These are phyloP conservation scores for Penicillium herquei DNA, from an alignment of 495 filamentous ascomycete species.

Conservation along the genomic window DNA sequence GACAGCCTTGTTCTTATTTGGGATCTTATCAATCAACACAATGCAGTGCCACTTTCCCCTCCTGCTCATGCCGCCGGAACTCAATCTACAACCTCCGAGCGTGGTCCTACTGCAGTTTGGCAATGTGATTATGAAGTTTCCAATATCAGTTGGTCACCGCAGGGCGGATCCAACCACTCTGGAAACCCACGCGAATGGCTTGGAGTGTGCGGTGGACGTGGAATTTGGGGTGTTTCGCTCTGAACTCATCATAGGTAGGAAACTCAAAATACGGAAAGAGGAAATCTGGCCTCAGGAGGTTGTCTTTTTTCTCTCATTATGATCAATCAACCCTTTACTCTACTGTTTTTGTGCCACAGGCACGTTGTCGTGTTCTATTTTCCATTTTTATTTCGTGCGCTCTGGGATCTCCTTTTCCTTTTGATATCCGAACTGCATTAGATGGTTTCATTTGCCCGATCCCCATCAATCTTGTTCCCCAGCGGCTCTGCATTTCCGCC, in stretches of 20 bases:
- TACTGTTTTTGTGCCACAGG: background rate
- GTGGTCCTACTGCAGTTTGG: conserved; percentile 82
- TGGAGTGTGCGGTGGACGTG: conserved; percentile 86
- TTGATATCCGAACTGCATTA: conserved; percentile 17
- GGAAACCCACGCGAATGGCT: conserved; percentile 88
- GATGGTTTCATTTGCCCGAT: conserved; percentile 14
- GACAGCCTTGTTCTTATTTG: conserved; percentile 89
- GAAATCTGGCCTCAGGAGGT: background rate
- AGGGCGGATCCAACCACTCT: conserved; percentile 57
- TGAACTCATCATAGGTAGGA: background rate
- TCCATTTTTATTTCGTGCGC: conserved; percentile 2
- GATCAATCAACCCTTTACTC: background rate
- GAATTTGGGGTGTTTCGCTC: conserved; percentile 83
- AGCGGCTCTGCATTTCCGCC: conserved; percentile 1
- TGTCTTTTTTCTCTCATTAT: background rate
- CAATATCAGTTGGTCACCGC: conserved; percentile 92
- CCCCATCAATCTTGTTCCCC: conserved; percentile 8
- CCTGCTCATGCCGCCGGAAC: conserved; percentile 31
- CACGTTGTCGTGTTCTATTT: conserved; percentile 1
- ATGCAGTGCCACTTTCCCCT: conserved; percentile 45
- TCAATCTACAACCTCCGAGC: conserved; percentile 37
- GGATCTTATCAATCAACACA: conserved; percentile 78
- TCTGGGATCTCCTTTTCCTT: conserved; percentile 3
- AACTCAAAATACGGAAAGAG: background rate
- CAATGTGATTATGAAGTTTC: conserved; percentile 94